Conservation (phyloP, 2,329 filamentous ascomycete species). For the Phaeosphaeriaceae sp. region DNA sequence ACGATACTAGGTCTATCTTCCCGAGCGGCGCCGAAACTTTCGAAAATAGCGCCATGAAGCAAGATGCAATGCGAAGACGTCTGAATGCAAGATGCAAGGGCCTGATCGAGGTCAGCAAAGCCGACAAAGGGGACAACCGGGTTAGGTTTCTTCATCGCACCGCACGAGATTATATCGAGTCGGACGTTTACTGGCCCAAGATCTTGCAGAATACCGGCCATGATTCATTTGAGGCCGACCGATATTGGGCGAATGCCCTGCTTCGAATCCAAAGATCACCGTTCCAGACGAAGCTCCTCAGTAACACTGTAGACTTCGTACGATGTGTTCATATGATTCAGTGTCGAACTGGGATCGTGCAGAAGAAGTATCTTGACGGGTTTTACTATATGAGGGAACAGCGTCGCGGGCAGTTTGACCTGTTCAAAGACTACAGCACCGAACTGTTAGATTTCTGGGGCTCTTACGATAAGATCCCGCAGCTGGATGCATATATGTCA, state of each 20-base stretch:
- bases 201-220: slow-evolving; percentile 2
- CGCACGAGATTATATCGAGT: slow-evolving; percentile 18
- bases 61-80: slow-evolving; percentile 9
- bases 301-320: too few species aligned
- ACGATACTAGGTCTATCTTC: background rate
- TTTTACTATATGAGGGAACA: too few species aligned
- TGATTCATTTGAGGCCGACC: slow-evolving; percentile 1
- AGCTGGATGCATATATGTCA: too few species aligned
- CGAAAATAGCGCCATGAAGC: too few species aligned
- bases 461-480: too few species aligned
- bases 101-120: slow-evolving; percentile 11
- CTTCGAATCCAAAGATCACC: background rate
- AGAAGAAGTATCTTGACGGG: background rate
- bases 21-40: too few species aligned
- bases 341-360: background rate
- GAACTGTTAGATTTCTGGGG: too few species aligned
- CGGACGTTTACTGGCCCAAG: background rate
- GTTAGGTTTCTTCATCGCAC: slow-evolving; percentile 18
- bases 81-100: slow-evolving; percentile 17
- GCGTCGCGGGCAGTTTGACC: too few species aligned
- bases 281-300: too few species aligned
- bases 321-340: background rate
- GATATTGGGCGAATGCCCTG: slow-evolving; percentile 7
- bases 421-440: too few species aligned
- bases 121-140: background rate